phyloP scores from a whole-genome alignment of 345 rosid genomes.

The Psidium guajava region DNA sequence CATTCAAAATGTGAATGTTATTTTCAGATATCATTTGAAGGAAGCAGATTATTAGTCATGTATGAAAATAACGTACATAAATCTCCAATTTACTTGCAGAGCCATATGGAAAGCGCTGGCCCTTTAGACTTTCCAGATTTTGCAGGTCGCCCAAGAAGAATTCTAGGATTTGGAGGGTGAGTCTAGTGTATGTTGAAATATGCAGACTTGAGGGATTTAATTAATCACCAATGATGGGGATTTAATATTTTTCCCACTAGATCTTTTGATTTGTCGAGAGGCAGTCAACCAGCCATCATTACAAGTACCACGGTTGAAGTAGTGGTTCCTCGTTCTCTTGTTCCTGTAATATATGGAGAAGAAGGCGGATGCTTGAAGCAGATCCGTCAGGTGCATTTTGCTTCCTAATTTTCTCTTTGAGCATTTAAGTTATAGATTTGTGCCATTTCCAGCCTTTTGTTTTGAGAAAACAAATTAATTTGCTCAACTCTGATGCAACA shows the following conservation, averaged over 20 bases:
- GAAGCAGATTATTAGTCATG: neutral
- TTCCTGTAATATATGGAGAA: constrained; percentile 58
- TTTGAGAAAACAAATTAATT: neutral
- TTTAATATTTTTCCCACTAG: neutral
- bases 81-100: constrained; percentile 25
- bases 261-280: constrained; percentile 1
- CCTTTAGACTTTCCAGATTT: constrained; percentile 40
- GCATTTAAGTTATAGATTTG: neutral
- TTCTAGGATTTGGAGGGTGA: constrained; percentile 46
- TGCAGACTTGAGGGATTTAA: neutral
- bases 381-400: constrained; percentile 44
- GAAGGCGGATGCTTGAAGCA: constrained; percentile 67
- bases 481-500: neutral
- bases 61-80: neutral
- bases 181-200: neutral
- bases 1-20: neutral
- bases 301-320: constrained; percentile 70
- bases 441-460: neutral
- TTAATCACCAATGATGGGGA: neutral
- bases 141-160: constrained; percentile 37
- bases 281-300: constrained; percentile 40
- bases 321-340: constrained; percentile 58
- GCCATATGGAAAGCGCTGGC: constrained; percentile 23
- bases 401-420: neutral
- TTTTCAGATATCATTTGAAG: neutral